Evolutionary conservation across 192 early-diverging fungal genomes (phyloP), one percentile per base, ranked within the genome.

Genomic region (Coemansia sp.): DNA sequence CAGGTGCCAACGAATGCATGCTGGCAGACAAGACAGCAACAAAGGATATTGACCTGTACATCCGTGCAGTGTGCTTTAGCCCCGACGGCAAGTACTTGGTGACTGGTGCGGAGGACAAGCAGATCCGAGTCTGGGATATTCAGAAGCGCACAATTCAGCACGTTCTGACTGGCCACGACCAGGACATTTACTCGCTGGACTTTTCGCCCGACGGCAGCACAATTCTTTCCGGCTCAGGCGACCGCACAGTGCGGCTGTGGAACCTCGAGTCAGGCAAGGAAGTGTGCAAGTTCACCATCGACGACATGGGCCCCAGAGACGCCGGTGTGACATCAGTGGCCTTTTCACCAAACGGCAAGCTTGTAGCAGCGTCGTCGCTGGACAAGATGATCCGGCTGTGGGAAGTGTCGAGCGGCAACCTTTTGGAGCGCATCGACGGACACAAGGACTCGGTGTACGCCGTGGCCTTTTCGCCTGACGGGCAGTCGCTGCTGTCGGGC

Each of bases 131-230:
- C 47, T 90, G 88, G 88, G 89, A 90, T 56, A 86, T 91, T 34
- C 61, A 66, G 47, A 84, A 75, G 53, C 82, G 81, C 64, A 71
- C 79, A 14, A 89, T 92, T 51, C 82, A 81, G 47, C 85, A 86
- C 69, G 83, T 84, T 8, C 84, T 96, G 44, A 69, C 78, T 15
- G 97, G 97, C 17, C 97, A 98, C 66, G 91, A 93, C 53, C 92
- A 94, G 80, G 97, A 98, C 69, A 97, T 98, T 60, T 98, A 98
- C 75, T 91, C 89, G 23, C 83, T 98, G 65, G 97, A 97, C 64
- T 98, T 95, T 83, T 89, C 88, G 61, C 81, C 88, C 14, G 94
- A 96, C 71, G 94, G 95, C n/a, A 74, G 85, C 56, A 88, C 86
- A 22, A 88, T 98, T 62, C 93, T 95, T 28, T 93, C 90, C 17